phyloP scores from a whole-genome alignment of 352 stramenopile genomes.

The Phytophthora pistaciae region DNA sequence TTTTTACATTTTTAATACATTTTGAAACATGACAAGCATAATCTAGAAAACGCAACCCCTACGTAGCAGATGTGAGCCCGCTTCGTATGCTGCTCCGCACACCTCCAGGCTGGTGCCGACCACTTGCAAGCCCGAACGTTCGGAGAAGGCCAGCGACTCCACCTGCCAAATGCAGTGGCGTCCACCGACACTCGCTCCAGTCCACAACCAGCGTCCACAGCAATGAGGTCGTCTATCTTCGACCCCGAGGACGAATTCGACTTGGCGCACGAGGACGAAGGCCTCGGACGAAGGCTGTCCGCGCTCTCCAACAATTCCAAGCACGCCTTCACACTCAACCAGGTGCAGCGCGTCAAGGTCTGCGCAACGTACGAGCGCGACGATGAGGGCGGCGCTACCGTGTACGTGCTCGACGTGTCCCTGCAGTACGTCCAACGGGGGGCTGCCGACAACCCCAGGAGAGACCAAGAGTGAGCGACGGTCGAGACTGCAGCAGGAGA shows the following conservation, averaged over 20 bases:
- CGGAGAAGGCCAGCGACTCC: slow-evolving; percentile 21
- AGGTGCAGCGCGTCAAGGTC: slow-evolving; percentile 64
- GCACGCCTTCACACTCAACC: slow-evolving; percentile 65
- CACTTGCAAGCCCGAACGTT: slow-evolving; percentile 9
- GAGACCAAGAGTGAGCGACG: slow-evolving; percentile 32
- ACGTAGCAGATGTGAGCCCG: background rate
- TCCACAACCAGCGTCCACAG: slow-evolving; percentile 8
- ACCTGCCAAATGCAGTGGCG: slow-evolving; percentile 7
- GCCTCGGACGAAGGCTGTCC: slow-evolving; percentile 41
- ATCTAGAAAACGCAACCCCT: too few species aligned
- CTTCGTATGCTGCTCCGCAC: slow-evolving; percentile 1
- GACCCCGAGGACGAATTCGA: slow-evolving; percentile 10
- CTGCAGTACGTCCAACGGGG: slow-evolving; percentile 57
- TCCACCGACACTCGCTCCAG: slow-evolving; percentile 15
- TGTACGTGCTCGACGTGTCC: slow-evolving; percentile 68
- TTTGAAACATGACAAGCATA: too few species aligned
- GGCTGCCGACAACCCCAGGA: slow-evolving; percentile 44
- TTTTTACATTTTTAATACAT: too few species aligned
- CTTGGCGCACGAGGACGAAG: slow-evolving; percentile 11
- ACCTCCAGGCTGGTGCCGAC: background rate
- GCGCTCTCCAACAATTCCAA: slow-evolving; percentile 62
- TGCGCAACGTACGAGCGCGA: slow-evolving; percentile 42
- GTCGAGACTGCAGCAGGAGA: slow-evolving; percentile 31
- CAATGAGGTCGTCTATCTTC: slow-evolving; percentile 27
- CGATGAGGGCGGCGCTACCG: slow-evolving; percentile 44